Conservation (phyloP, 2,329 filamentous ascomycete species). For the Xylaria sp. region DNA sequence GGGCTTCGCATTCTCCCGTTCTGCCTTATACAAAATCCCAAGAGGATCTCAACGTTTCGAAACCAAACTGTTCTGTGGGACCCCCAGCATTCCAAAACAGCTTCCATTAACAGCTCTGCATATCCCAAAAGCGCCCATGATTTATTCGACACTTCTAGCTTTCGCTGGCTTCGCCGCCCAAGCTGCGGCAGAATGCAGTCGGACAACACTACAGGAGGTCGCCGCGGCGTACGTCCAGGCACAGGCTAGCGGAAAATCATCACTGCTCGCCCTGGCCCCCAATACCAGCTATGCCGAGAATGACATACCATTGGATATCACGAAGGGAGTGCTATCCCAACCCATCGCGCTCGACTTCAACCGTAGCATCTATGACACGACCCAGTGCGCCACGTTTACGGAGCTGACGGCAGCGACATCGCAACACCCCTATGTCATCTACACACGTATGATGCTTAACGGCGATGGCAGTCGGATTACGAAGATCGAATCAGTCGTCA, state of each 20-base stretch:
- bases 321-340: slow-evolving; percentile 45
- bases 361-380: slow-evolving; percentile 51
- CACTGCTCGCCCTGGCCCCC: slow-evolving; percentile 28
- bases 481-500: slow-evolving; percentile 47
- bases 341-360: slow-evolving; percentile 51
- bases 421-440: slow-evolving; percentile 50
- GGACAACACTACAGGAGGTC: slow-evolving; percentile 40
- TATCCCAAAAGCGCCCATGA: slow-evolving; percentile 27
- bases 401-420: slow-evolving; percentile 53
- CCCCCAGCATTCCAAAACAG: background rate
- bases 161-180: slow-evolving; percentile 36
- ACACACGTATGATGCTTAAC: slow-evolving; percentile 48
- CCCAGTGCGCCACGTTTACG: slow-evolving; percentile 55
- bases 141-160: slow-evolving; percentile 36
- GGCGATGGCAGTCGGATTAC: slow-evolving; percentile 42
- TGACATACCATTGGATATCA: slow-evolving; percentile 44
- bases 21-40: slow-evolving; percentile 20
- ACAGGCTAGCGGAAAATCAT: slow-evolving; percentile 40
- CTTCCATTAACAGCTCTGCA: background rate
- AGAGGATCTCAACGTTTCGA: background rate
- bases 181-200: slow-evolving; percentile 42
- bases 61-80: background rate
- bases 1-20: slow-evolving; percentile 27
- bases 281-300: slow-evolving; percentile 51
- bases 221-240: slow-evolving; percentile 45